A percentile compares a stretch with the other conserved stretches of the same genome.
These are phyloP conservation scores for Fusarium udum DNA, from an alignment of 2,329 filamentous ascomycete genomes.

Conservation along the genomic window DNA sequence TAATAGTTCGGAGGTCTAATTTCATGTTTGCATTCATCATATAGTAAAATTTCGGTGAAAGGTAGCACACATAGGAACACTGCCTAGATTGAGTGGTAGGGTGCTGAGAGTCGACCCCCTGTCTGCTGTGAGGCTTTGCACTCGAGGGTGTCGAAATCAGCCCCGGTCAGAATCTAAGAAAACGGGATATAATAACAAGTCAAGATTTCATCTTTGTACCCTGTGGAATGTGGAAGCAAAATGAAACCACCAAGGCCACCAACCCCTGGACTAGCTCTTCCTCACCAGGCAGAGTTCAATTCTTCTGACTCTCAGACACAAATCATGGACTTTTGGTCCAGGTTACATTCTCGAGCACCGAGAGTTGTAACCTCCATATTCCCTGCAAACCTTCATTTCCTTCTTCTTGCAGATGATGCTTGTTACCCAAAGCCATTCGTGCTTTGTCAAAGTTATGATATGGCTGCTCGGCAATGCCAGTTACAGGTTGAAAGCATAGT, in stretches of 20 bases:
- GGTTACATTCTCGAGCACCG: background rate
- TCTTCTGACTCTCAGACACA: background rate
- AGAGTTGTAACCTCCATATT: background rate
- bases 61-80: background rate
- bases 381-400: background rate
- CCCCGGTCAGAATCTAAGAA: background rate
- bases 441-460: background rate
- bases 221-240: background rate
- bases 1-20: background rate
- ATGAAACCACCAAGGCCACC: background rate
- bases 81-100: background rate
- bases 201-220: background rate
- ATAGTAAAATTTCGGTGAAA: background rate
- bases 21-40: background rate
- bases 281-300: background rate
- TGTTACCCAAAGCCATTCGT: background rate
- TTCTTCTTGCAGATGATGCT: background rate
- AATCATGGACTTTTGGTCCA: background rate
- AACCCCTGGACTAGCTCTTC: background rate
- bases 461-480: background rate
- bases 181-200: background rate
- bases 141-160: background rate
- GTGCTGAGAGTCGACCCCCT: background rate
- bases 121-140: background rate
- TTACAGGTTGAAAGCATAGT: background rate